phyloP scores from a whole-genome alignment of 2,329 filamentous ascomycete genomes.

The Aspergillus ruber region DNA sequence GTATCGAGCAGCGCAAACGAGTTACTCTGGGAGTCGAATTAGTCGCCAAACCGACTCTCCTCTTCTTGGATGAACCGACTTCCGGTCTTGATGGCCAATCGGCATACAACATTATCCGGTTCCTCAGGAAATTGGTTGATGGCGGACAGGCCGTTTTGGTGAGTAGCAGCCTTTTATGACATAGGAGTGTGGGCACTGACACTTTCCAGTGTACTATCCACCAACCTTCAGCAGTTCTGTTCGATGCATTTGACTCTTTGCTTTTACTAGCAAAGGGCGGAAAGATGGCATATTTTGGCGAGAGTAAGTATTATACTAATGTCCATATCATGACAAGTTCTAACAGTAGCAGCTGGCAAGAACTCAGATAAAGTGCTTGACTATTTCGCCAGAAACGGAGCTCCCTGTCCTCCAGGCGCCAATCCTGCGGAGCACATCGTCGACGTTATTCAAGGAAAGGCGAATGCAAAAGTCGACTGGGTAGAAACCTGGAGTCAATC shows the following conservation, averaged over 20 bases:
- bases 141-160: slow-evolving; percentile 62
- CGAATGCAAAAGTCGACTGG: slow-evolving; percentile 22
- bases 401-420: slow-evolving; percentile 45
- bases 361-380: slow-evolving; percentile 35
- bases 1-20: slow-evolving; percentile 60
- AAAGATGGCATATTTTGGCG: slow-evolving; percentile 61
- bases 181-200: slow-evolving; percentile 1
- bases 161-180: not conserved
- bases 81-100: slow-evolving; percentile 62
- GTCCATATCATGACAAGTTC: not conserved
- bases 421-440: slow-evolving; percentile 50
- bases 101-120: slow-evolving; percentile 51
- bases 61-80: slow-evolving; percentile 57
- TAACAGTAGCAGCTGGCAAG: slow-evolving; percentile 20
- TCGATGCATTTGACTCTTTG: slow-evolving; percentile 61
- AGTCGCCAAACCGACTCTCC: slow-evolving; percentile 54
- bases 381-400: slow-evolving; percentile 51
- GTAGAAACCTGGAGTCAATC: slow-evolving; percentile 28
- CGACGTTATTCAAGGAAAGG: slow-evolving; percentile 28
- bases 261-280: slow-evolving; percentile 60
- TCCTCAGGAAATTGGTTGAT: slow-evolving; percentile 60
- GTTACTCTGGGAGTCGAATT: slow-evolving; percentile 56
- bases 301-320: slow-evolving; percentile 24
- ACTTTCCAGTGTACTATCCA: slow-evolving; percentile 52
- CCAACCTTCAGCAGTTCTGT: slow-evolving; percentile 61